A percentile compares a stretch with the other conserved stretches of the same genome.
phyloP scores from a whole-genome alignment of 1,139 yeast genomes.

The Geotrichum australiense region DNA sequence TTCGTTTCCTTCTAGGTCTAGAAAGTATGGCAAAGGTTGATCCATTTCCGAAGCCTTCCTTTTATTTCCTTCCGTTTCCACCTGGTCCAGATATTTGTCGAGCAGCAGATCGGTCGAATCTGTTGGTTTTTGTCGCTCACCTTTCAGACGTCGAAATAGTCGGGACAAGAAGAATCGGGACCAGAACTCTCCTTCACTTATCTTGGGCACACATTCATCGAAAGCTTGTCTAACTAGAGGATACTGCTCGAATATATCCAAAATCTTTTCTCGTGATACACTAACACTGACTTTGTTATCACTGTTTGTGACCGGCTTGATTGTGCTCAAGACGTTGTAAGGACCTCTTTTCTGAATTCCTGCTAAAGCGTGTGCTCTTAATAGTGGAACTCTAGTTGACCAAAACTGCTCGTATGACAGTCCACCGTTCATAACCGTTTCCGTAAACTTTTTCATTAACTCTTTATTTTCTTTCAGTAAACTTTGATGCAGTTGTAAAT shows the following conservation, averaged over 20 bases:
- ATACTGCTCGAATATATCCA: constrained; percentile 85
- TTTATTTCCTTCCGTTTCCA: constrained; percentile 16
- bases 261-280: constrained; percentile 83
- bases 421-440: constrained; percentile 75
- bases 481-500: constrained; percentile 71
- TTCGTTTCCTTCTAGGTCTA: constrained; percentile 74
- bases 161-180: constrained; percentile 91
- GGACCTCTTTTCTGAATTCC: constrained; percentile 85
- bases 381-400: constrained; percentile 71
- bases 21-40: constrained; percentile 32
- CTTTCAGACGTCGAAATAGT: constrained; percentile 77
- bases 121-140: constrained; percentile 70
- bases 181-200: constrained; percentile 92
- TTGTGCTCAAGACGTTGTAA: constrained; percentile 86
- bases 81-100: constrained; percentile 59
- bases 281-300: constrained; percentile 76
- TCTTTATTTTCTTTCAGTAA: constrained; percentile 61
- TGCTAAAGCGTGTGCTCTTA: constrained; percentile 81
- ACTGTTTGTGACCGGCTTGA: constrained; percentile 77
- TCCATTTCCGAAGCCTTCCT: constrained; percentile 30
- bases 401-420: constrained; percentile 80
- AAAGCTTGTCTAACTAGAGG: constrained; percentile 90
- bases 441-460: constrained; percentile 74
- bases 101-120: constrained; percentile 79
- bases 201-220: constrained; percentile 81